Evolutionary conservation across 257 asterid genomes (phyloP).

Genomic region (Lavandula angustifolia): DNA sequence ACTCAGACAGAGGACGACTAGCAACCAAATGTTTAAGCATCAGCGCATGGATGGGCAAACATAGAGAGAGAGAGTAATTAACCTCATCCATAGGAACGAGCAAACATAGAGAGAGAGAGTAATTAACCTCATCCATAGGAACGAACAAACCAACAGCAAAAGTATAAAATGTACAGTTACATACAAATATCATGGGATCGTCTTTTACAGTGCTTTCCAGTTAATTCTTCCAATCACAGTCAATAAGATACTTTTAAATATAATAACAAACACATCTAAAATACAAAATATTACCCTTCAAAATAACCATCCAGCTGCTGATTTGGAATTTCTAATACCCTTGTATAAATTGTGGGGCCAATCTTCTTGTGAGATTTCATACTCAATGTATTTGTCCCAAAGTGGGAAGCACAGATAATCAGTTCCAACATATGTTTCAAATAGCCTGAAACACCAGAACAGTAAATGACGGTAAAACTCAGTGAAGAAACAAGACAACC

Average conservation of each 20-base stretch:
- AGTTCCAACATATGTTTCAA: slow-evolving; percentile 94
- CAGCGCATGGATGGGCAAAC: background rate
- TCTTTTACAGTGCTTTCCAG: background rate
- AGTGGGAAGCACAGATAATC: slow-evolving; percentile 89
- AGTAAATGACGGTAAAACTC: slow-evolving; percentile 33
- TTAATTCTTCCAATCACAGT: background rate
- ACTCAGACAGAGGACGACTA: slow-evolving; percentile 77
- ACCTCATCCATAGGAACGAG: slow-evolving; percentile 26
- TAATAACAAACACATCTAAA: background rate
- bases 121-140: slow-evolving; percentile 25
- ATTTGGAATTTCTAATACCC: slow-evolving; percentile 82
- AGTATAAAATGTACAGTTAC: background rate
- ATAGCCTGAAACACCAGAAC: slow-evolving; percentile 64
- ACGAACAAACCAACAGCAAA: slow-evolving; percentile 17
- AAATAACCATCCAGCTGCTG: slow-evolving; percentile 97
- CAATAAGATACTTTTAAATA: background rate
- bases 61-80: background rate
- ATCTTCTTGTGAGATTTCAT: slow-evolving; percentile 80
- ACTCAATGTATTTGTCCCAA: slow-evolving; percentile 96
- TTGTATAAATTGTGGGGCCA: slow-evolving; percentile 79
- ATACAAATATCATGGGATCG: too few relatives aligned
- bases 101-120: background rate
- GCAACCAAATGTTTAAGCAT: slow-evolving; percentile 90
- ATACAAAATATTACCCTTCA: slow-evolving; percentile 68
- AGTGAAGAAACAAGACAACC: slow-evolving; percentile 27